Percentiles rank a stretch among this genome's conserved stretches.
These are phyloP conservation scores for Pythium coloratum DNA, from an alignment of 352 stramenopile genomes.

Conservation along the genomic window DNA sequence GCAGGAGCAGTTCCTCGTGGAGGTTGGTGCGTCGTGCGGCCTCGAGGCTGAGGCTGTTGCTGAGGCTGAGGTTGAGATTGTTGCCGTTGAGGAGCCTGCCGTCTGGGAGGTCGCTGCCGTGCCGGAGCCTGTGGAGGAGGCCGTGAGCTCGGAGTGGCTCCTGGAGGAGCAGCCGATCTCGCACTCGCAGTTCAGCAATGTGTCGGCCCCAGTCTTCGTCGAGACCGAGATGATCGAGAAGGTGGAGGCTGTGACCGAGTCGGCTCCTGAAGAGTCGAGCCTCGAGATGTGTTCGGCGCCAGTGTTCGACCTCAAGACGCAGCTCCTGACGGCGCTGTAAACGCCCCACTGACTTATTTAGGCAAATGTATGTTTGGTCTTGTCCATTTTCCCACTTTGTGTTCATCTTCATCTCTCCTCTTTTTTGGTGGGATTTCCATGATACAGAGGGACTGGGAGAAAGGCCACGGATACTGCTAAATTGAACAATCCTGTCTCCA, in stretches of 20 bases:
- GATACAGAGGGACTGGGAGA: too few relatives aligned
- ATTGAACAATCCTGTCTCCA: slow-evolving; percentile 11
- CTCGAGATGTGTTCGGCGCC: slow-evolving; percentile 14
- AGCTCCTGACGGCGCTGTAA: slow-evolving; percentile 18
- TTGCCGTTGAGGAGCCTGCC: background rate
- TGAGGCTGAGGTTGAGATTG: background rate
- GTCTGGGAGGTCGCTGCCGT: background rate
- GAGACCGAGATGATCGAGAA: slow-evolving; percentile 9
- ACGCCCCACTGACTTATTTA: slow-evolving; percentile 15
- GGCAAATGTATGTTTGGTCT: slow-evolving; percentile 16
- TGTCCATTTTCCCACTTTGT: slow-evolving; percentile 1
- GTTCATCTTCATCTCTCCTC: background rate
- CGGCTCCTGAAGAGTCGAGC: slow-evolving; percentile 1
- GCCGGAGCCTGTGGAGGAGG: background rate
- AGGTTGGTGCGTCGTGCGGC: slow-evolving; percentile 12
- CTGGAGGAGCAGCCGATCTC: slow-evolving; percentile 2
- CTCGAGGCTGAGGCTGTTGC: background rate
- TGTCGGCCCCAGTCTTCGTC: background rate
- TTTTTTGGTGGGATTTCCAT: too few relatives aligned
- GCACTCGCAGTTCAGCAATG: slow-evolving; percentile 7
- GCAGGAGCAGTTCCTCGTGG: slow-evolving; percentile 18
- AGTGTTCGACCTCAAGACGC: slow-evolving; percentile 20
- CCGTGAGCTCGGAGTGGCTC: background rate
- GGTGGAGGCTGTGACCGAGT: background rate
- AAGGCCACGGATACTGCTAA: too few relatives aligned